Evolutionary conservation across 2,329 filamentous ascomycete species (phyloP).

Genomic region (Grosmannia huntii): DNA sequence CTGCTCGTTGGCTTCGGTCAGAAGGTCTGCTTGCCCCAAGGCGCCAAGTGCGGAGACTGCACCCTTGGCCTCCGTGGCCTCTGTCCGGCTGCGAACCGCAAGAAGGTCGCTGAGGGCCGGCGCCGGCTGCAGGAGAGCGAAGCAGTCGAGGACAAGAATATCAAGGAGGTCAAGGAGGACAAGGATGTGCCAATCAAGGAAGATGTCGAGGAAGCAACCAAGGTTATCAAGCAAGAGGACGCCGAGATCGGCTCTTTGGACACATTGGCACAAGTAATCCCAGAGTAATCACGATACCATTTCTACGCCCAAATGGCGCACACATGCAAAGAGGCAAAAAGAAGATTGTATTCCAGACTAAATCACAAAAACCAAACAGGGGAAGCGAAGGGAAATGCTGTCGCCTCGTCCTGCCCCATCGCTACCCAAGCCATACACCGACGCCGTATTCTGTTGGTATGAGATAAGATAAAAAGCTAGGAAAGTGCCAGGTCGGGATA

Average conservation of each 20-base stretch:
- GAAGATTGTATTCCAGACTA: background rate
- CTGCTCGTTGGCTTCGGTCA: conserved; percentile 81
- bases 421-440: conserved; percentile 2
- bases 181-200: background rate
- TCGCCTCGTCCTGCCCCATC: conserved; percentile 1
- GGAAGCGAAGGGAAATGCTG: background rate
- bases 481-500: background rate
- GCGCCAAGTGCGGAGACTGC: conserved; percentile 73
- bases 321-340: too few relatives aligned
- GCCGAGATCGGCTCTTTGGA: too few relatives aligned
- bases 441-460: background rate
- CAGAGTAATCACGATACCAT: too few relatives aligned
- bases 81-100: conserved; percentile 59
- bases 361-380: background rate
- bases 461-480: background rate
- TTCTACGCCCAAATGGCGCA: too few relatives aligned
- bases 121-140: conserved; percentile 34
- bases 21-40: conserved; percentile 70
- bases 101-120: conserved; percentile 45
- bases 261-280: too few relatives aligned
- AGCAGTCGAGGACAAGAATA: conserved; percentile 7
- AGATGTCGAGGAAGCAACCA: background rate
- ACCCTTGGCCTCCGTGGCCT: conserved; percentile 62
- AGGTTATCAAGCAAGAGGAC: too few relatives aligned
- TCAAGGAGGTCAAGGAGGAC: background rate